These are phyloP conservation scores for Fusarium sp. DNA, from an alignment of 2,329 filamentous ascomycete species.

Conservation along the genomic window DNA sequence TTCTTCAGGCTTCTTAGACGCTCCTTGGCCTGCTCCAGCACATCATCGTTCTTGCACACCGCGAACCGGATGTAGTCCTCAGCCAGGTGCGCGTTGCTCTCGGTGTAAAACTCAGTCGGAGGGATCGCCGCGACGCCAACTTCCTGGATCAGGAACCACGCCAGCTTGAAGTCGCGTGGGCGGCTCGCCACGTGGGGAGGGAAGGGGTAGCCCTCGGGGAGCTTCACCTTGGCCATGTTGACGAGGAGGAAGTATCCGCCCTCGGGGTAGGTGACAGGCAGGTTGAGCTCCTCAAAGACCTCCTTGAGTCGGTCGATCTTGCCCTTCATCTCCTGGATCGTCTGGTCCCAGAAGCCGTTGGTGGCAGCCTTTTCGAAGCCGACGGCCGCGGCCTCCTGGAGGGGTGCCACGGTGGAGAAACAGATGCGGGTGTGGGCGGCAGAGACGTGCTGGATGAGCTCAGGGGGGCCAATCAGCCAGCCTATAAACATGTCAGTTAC, in stretches of 20 bases:
- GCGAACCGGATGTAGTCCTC: conserved; percentile 96
- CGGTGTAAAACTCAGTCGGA: conserved; percentile 96
- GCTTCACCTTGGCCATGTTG: conserved; percentile 88
- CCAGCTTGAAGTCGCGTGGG: conserved; percentile 92
- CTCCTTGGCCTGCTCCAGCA: conserved; percentile 83
- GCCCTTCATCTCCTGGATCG: conserved; percentile 86
- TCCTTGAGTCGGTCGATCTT: conserved; percentile 91
- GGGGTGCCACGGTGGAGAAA: conserved; percentile 91
- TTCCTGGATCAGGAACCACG: conserved; percentile 97
- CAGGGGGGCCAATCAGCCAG: conserved; percentile 90
- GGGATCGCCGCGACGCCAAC: conserved; percentile 95
- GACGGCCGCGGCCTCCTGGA: conserved; percentile 94
- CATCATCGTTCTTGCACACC: conserved; percentile 93
- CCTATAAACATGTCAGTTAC: conserved; percentile 55
- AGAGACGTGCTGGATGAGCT: conserved; percentile 90
- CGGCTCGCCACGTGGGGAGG: conserved; percentile 87
- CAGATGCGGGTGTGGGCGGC: conserved; percentile 97
- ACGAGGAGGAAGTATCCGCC: conserved; percentile 98
- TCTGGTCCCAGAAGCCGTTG: conserved; percentile 87
- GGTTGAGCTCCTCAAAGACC: conserved; percentile 78
- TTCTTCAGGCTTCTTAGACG: conserved; percentile 78
- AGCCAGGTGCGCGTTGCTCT: conserved; percentile 82
- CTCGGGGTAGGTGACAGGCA: conserved; percentile 91
- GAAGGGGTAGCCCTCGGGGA: conserved; percentile 88
- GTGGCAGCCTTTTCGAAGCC: conserved; percentile 92